Percentiles rank a stretch among this genome's conserved stretches.
Conservation (phyloP, 805 yeast genomes). For the Wickerhamomyces sydowiorum region DNA sequence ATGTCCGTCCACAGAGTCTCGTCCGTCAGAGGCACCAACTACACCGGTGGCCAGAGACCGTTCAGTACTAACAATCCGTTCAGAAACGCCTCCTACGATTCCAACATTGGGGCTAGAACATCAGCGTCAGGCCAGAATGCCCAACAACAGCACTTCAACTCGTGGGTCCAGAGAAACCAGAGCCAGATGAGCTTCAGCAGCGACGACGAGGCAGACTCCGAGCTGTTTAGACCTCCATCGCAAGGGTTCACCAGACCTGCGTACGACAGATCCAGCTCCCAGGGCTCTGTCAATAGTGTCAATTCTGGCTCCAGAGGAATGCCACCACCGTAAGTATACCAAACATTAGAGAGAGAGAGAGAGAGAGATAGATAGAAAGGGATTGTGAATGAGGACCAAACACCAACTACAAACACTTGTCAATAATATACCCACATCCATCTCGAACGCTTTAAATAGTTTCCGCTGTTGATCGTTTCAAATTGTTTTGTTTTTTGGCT, state of each 20-base stretch:
- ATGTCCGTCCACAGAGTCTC: neutral
- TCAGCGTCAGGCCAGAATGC: conserved; percentile 18
- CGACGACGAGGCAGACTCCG: conserved; percentile 32
- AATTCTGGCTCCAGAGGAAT: conserved; percentile 1
- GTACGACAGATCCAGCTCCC: conserved; percentile 11
- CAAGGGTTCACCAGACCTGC: conserved; percentile 17
- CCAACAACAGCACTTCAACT: conserved; percentile 39
- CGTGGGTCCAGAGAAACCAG: conserved; percentile 47
- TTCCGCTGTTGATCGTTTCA: too few relatives aligned
- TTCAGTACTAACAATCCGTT: conserved; percentile 73
- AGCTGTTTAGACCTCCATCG: conserved; percentile 19
- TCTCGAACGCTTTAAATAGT: too few relatives aligned
- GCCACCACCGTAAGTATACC: conserved; percentile 5
- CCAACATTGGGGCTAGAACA: conserved; percentile 16
- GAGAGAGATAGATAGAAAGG: neutral
- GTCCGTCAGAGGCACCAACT: neutral
- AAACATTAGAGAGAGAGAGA: too few relatives aligned
- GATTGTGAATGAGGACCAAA: neutral
- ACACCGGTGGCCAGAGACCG: conserved; percentile 24
- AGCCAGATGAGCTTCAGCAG: conserved; percentile 37
- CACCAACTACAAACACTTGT: too few relatives aligned
- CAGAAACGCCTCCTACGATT: conserved; percentile 37
- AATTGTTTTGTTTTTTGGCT: too few relatives aligned
- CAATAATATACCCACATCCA: too few relatives aligned
- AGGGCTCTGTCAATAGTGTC: conserved; percentile 8